Evolutionary conservation across 2,329 filamentous ascomycete genomes (phyloP), one percentile per base, ranked within the genome.

Genomic region (Beauveria varroae): DNA sequence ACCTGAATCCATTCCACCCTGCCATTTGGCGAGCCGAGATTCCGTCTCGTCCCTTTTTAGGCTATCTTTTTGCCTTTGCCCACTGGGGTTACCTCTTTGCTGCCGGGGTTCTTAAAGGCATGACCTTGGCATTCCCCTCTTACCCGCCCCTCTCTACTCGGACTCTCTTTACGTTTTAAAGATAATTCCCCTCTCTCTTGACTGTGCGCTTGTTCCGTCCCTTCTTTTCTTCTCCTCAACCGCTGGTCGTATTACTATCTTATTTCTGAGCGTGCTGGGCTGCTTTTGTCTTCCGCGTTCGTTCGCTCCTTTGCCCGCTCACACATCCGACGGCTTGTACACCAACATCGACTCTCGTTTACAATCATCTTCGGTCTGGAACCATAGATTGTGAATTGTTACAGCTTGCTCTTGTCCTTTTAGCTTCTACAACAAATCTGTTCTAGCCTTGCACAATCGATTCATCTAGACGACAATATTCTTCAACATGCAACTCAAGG

Each of bases 401-500:
- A 22, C 47, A 20, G 49, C 57, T 60, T 24, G 16, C 22, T 46
- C 53, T 57, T 30, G 24, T 44, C 3, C 22, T 24, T 34, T 44
- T 28, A 34, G 9, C 34, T 72, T 74, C 68, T 65, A 64, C 55
- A 12, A 43, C 62, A 62, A 58, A 28, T 41, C 56, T 18, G 62
- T 64, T 64, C 68, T 72, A n/a, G 30, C n/a, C n/a, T 22, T 9
- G 72, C 57, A 63, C 34, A 22, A 24, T 63, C 61, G 47, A 46
- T 65, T 62, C 49, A 49, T 63, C 64, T 52, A 60, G 67, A 68
- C 66, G 68, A 69, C 65, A 60, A 5, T 37, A 52, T 44, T 59
- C 52, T 52, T 61, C 65, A 51, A 51, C 5, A 85, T 84, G 82
- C 77, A 82, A 69, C 69, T 82, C 69, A 81, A 82, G 71, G 74